Percentiles rank a stretch among this genome's conserved stretches.
Conservation (phyloP, 495 filamentous ascomycete genomes). For the Aspergillus mulundensis region DNA sequence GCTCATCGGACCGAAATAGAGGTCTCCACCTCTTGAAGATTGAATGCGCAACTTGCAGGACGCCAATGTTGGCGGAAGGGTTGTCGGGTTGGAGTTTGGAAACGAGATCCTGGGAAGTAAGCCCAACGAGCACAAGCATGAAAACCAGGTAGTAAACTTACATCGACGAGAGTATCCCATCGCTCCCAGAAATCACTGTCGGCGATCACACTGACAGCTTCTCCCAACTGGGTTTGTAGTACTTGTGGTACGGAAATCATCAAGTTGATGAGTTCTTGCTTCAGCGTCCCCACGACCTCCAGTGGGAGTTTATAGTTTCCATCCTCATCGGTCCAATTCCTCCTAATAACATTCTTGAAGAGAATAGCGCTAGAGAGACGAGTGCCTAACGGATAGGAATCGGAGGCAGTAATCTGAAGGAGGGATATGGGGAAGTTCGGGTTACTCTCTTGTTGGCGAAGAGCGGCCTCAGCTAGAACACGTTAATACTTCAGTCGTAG, state of each 20-base stretch:
- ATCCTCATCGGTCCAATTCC: constrained; percentile 91
- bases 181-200: constrained; percentile 95
- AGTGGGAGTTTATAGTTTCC: constrained; percentile 79
- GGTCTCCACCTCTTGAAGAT: constrained; percentile 97
- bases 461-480: constrained; percentile 67
- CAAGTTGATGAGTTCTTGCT: constrained; percentile 86
- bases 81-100: constrained; percentile 75
- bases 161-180: constrained; percentile 89
- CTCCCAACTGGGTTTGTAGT: constrained; percentile 90
- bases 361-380: constrained; percentile 87
- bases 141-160: constrained; percentile 27
- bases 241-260: constrained; percentile 88
- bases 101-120: constrained; percentile 67
- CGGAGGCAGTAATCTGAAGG: constrained; percentile 79
- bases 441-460: constrained; percentile 71
- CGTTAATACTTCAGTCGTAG: constrained; percentile 11
- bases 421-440: constrained; percentile 83
- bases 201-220: constrained; percentile 93
- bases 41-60: constrained; percentile 94
- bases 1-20: constrained; percentile 80
- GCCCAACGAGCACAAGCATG: neutral
- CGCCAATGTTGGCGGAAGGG: constrained; percentile 79
- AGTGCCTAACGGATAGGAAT: constrained; percentile 62
- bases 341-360: constrained; percentile 97
- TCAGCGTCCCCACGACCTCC: constrained; percentile 82